phyloP scores from a whole-genome alignment of 148 eudicot species.

The Heliamphora exappendiculata region DNA sequence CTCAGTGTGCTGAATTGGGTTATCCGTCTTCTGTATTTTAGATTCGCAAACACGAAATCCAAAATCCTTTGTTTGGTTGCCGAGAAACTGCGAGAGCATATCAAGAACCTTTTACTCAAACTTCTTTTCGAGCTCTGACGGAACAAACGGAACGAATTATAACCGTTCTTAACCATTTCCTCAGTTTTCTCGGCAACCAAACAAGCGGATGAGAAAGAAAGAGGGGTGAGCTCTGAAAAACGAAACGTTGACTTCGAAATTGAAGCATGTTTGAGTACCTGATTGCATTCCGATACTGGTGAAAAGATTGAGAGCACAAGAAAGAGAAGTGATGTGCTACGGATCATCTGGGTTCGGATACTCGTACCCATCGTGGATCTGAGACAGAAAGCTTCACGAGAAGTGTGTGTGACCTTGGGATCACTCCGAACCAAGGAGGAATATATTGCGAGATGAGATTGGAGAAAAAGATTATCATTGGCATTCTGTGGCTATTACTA shows the following conservation, averaged over 20 bases:
- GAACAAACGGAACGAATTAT: background rate
- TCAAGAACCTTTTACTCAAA: background rate
- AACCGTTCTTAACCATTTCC: background rate
- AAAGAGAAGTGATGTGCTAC: background rate
- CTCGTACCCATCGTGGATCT: background rate
- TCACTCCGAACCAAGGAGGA: background rate
- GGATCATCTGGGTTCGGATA: background rate
- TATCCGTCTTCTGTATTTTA: too few species aligned
- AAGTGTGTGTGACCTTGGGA: background rate
- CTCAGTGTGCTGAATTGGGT: too few species aligned
- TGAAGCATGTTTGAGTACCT: background rate
- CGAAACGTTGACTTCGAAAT: background rate
- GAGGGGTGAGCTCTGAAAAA: background rate
- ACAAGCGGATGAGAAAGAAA: background rate
- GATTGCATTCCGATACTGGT: conserved; percentile 12
- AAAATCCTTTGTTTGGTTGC: background rate
- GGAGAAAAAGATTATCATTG: background rate
- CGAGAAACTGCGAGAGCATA: background rate
- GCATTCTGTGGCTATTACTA: too few species aligned
- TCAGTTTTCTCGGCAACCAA: background rate
- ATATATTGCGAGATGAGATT: background rate
- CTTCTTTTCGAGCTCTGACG: background rate
- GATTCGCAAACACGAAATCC: background rate
- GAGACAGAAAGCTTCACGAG: too few species aligned
- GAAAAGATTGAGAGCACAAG: conserved; percentile 6